A percentile compares a stretch with the other conserved stretches of the same genome.
phyloP scores from a whole-genome alignment of 2,329 filamentous ascomycete species.

The Colletotrichum eleusines region DNA sequence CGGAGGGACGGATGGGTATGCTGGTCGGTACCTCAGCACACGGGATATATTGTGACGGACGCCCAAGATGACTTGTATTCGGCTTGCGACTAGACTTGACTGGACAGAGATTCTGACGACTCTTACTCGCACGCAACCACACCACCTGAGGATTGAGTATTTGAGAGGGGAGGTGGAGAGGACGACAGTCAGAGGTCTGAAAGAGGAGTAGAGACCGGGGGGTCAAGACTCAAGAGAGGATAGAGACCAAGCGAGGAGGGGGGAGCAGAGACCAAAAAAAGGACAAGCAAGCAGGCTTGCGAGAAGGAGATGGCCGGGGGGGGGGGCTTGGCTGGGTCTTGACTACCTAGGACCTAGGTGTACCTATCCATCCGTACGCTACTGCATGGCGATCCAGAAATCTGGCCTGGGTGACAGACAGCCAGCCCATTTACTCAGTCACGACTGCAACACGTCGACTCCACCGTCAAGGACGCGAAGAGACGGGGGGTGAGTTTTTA shows the following conservation, averaged over 20 bases:
- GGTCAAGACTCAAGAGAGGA: constrained; percentile 14
- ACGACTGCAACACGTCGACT: constrained; percentile 10
- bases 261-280: constrained; percentile 36
- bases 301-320: constrained; percentile 16
- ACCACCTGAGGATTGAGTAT: constrained; percentile 14
- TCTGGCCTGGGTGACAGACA: constrained; percentile 22
- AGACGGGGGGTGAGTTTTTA: background rate
- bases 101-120: background rate
- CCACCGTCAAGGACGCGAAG: constrained; percentile 9
- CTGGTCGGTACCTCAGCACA: no score
- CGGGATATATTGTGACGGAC: no score
- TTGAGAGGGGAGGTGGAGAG: constrained; percentile 18
- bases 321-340: no score
- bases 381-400: constrained; percentile 19
- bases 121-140: constrained; percentile 15
- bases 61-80: background rate
- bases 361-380: no score
- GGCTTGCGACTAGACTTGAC: background rate
- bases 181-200: constrained; percentile 10
- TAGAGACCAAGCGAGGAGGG: constrained; percentile 24
- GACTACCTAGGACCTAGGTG: background rate
- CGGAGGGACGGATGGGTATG: no score
- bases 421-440: constrained; percentile 27
- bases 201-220: constrained; percentile 31
- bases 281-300: constrained; percentile 1